Conservation (phyloP, 352 stramenopile species). For the Phytophthora sp. region DNA sequence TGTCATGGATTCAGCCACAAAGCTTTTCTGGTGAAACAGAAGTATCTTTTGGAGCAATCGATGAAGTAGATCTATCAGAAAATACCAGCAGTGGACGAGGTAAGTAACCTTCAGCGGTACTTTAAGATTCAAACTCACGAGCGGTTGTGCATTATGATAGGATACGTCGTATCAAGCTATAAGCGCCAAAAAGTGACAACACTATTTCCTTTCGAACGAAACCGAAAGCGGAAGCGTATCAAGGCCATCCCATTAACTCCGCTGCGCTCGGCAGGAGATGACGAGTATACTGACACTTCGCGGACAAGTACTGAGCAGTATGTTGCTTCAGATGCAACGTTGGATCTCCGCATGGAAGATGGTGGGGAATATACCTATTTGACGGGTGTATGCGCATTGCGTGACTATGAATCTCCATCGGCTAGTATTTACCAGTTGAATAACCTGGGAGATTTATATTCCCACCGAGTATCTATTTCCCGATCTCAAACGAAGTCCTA, state of each 20-base stretch:
- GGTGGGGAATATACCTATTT: conserved; percentile 66
- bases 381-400: conserved; percentile 52
- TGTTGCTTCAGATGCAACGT: conserved; percentile 56
- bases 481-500: conserved; percentile 44
- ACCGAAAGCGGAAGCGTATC: conserved; percentile 22
- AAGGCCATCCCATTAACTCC: conserved; percentile 44
- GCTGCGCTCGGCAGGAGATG: conserved; percentile 37
- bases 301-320: conserved; percentile 46
- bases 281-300: conserved; percentile 37
- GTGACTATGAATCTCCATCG: conserved; percentile 22
- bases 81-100: conserved; percentile 37
- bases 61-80: conserved; percentile 48
- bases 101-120: conserved; percentile 22
- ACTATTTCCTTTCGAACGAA: conserved; percentile 54
- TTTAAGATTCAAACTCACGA: not conserved
- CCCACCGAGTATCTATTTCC: conserved; percentile 53
- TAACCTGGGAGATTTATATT: conserved; percentile 67
- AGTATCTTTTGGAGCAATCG: conserved; percentile 44
- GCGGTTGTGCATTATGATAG: conserved; percentile 17
- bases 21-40: conserved; percentile 24
- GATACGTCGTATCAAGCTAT: conserved; percentile 52
- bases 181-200: conserved; percentile 45
- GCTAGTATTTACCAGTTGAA: conserved; percentile 71
- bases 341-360: conserved; percentile 67
- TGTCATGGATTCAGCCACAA: conserved; percentile 61